Evolutionary conservation across 1,284 basidiomycete species (phyloP).

Genomic region (Acaromyces ingoldii): DNA sequence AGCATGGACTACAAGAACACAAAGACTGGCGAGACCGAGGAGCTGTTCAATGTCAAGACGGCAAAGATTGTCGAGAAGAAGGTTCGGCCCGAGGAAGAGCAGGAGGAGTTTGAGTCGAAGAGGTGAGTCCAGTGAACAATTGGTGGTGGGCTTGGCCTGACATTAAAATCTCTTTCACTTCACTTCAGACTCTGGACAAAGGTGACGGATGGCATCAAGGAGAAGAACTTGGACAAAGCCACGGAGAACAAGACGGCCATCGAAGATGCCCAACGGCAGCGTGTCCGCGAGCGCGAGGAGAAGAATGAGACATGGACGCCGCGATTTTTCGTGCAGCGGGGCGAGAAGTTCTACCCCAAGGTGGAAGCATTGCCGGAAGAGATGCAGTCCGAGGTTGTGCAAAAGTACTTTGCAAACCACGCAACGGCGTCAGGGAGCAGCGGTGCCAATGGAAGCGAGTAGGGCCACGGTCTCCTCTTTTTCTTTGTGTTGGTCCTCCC

Average conservation of each 20-base stretch:
- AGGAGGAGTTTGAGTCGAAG: constrained; percentile 82
- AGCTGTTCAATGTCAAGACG: constrained; percentile 76
- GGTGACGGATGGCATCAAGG: constrained; percentile 78
- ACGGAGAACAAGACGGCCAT: constrained; percentile 84
- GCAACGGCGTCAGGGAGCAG: constrained; percentile 2
- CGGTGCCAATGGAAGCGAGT: background rate
- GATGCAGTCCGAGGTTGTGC: constrained; percentile 8
- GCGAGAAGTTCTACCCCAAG: constrained; percentile 50
- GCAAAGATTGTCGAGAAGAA: constrained; percentile 72
- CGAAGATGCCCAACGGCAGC: constrained; percentile 85
- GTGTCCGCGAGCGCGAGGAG: constrained; percentile 72
- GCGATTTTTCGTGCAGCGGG: constrained; percentile 72
- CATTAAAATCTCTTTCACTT: background rate
- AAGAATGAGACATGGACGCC: constrained; percentile 64
- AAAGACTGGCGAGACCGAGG: constrained; percentile 67
- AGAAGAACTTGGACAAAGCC: constrained; percentile 87
- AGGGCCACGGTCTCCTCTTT: constrained; percentile 9
- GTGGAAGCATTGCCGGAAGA: constrained; percentile 21
- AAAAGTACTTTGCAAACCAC: constrained; percentile 6
- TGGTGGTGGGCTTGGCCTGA: background rate
- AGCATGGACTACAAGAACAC: constrained; percentile 77
- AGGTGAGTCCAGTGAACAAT: constrained; percentile 19
- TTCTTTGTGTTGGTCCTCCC: too few relatives aligned
- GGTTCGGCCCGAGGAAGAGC: constrained; percentile 76
- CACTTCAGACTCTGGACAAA: constrained; percentile 66